Percentiles rank a stretch among this genome's conserved stretches.
phyloP scores from a whole-genome alignment of 352 stramenopile species.

The Pythium volutum region DNA sequence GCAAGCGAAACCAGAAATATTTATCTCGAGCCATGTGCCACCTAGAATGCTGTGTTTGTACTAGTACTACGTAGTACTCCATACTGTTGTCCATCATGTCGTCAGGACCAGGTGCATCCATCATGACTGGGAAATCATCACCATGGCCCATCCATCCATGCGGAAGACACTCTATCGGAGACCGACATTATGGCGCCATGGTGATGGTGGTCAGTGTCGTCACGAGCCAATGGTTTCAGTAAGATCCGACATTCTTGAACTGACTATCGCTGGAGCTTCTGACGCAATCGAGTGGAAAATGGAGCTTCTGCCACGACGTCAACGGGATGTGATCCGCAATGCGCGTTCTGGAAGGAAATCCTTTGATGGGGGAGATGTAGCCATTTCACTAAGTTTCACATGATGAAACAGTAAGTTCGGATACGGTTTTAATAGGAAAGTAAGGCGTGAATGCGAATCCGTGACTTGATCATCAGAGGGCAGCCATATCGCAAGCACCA shows the following conservation, averaged over 20 bases:
- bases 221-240: no score
- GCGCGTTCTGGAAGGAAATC: no score
- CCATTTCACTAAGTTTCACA: conserved; percentile 7
- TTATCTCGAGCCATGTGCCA: neutral
- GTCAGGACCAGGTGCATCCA: no score
- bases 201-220: no score
- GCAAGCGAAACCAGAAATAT: neutral
- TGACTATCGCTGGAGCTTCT: no score
- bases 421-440: neutral
- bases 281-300: neutral
- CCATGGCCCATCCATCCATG: no score
- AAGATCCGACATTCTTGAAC: no score
- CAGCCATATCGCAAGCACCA: neutral
- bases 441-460: neutral
- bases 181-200: no score
- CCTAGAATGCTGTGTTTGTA: conserved; percentile 7
- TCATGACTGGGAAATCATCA: no score
- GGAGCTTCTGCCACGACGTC: neutral
- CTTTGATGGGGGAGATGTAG: neutral
- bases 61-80: no score
- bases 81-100: no score
- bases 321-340: neutral
- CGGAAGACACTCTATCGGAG: no score
- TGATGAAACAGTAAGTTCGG: neutral
- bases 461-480: neutral